Conservation (phyloP, 768 basidiomycete genomes). For the Lyophyllum decastes region DNA sequence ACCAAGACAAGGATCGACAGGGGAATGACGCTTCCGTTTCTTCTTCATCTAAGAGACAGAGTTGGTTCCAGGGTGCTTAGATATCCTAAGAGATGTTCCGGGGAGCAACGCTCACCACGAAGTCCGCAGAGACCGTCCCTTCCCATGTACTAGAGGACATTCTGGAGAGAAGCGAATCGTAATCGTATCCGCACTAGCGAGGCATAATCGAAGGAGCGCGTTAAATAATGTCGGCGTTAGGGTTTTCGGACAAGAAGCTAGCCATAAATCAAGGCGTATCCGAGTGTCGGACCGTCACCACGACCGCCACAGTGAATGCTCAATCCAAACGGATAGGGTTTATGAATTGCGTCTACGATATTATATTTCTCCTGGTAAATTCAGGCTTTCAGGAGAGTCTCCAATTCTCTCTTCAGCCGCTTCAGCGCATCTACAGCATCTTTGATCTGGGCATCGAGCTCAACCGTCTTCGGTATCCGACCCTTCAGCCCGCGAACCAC, state of each 20-base stretch:
- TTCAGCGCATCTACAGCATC: slow-evolving; percentile 66
- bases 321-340: too few relatives aligned
- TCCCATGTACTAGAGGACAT: neutral
- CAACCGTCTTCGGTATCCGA: slow-evolving; percentile 56
- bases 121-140: neutral
- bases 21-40: neutral
- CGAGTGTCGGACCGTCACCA: too few relatives aligned
- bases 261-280: too few relatives aligned
- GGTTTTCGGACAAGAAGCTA: neutral
- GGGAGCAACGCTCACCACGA: neutral
- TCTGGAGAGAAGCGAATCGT: neutral
- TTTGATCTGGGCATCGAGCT: slow-evolving; percentile 62
- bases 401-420: slow-evolving; percentile 61
- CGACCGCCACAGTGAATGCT: too few relatives aligned
- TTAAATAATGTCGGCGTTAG: too few relatives aligned
- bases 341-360: neutral
- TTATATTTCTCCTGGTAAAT: neutral
- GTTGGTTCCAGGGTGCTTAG: neutral
- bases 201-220: neutral
- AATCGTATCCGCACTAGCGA: neutral
- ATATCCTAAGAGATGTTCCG: neutral
- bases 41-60: neutral
- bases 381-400: slow-evolving; percentile 17
- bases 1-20: slow-evolving; percentile 39
- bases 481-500: slow-evolving; percentile 72